Evolutionary conservation across 768 basidiomycete genomes (phyloP), one percentile per base, ranked within the genome.

Genomic region (Tubosaeta sp.): DNA sequence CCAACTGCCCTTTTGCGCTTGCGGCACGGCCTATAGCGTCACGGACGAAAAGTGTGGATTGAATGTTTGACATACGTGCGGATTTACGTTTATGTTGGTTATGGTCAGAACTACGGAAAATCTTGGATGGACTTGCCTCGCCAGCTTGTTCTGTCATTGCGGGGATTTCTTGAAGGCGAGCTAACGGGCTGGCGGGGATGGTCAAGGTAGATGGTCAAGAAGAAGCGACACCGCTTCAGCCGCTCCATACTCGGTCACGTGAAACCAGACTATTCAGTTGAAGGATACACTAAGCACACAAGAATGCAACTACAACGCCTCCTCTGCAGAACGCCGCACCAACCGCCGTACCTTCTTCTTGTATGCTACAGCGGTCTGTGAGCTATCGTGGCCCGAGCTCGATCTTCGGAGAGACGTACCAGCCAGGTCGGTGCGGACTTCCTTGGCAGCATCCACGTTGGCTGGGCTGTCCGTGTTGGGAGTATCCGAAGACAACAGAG

Each of bases 331-430:
- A 70, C 77, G 77, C 53, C 94, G 80, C 42, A 82, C 95, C 57
- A 98, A 71, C 56, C 90, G 81, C 60, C 94, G 85, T 48, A 99
- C 94, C 72, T 93, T 95, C 87, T 96, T 97, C 82, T 80, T 89
- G 73, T 98, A 99, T 2, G 66, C 92, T 89, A 59, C 30, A 64
- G 34, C 62, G 51, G 14, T 22, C 14, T 2, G 35, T 63, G 34
- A 68, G 51, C 62, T 53, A 22, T 41, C 12, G 44, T 22, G 11
- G 32, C 8, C n/a, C 24, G 12, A 8, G 12, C 19, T n/a, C 24
- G 27, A 27, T 27, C 11, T 18, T 24, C 21, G 24, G 7, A 49
- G 4, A 47, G 38, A 66, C 80, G 22, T 62, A 87, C 88, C 74
- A 44, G 75, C 70, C 18, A 76, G 66, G 61, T 89, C 79, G 24